Conservation (phyloP, 345 rosid genomes). For the Acer campestre region DNA sequence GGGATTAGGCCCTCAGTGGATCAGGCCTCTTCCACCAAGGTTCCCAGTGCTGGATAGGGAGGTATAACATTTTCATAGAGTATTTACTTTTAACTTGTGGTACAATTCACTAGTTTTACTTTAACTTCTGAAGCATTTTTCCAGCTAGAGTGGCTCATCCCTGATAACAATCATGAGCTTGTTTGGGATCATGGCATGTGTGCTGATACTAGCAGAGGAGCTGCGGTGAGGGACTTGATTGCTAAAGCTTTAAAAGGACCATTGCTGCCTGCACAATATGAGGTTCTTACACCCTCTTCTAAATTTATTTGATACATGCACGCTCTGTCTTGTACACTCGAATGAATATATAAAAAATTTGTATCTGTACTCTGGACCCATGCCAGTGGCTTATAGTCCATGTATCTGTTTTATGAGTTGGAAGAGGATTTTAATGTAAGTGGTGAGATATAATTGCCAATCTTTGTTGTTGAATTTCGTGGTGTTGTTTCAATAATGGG, state of each 20-base stretch:
- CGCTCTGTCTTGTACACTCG: neutral
- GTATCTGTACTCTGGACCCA: neutral
- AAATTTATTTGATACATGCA: neutral
- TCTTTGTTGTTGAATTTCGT: neutral
- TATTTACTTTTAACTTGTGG: constrained; percentile 10
- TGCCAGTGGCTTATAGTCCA: neutral
- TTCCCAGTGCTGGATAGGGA: constrained; percentile 79
- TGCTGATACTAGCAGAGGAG: constrained; percentile 97
- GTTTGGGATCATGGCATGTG: constrained; percentile 98
- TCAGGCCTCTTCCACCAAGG: constrained; percentile 86
- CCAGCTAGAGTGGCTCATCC: constrained; percentile 92
- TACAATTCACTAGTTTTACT: constrained; percentile 19
- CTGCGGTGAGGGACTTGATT: constrained; percentile 83
- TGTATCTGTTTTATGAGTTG: neutral
- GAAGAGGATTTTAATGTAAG: neutral
- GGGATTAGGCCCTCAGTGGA: constrained; percentile 73
- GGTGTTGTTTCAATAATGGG: neutral
- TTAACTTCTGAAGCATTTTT: constrained; percentile 15
- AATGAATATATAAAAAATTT: neutral
- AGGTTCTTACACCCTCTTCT: constrained; percentile 45
- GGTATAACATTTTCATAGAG: constrained; percentile 37
- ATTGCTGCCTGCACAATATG: constrained; percentile 77
- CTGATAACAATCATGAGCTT: constrained; percentile 96
- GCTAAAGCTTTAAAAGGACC: constrained; percentile 83
- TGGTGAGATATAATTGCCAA: neutral